Percentiles rank a stretch among this genome's conserved stretches.
Evolutionary conservation across 768 basidiomycete genomes (phyloP).

Genomic region (Tylopilus cervinicoccineus): DNA sequence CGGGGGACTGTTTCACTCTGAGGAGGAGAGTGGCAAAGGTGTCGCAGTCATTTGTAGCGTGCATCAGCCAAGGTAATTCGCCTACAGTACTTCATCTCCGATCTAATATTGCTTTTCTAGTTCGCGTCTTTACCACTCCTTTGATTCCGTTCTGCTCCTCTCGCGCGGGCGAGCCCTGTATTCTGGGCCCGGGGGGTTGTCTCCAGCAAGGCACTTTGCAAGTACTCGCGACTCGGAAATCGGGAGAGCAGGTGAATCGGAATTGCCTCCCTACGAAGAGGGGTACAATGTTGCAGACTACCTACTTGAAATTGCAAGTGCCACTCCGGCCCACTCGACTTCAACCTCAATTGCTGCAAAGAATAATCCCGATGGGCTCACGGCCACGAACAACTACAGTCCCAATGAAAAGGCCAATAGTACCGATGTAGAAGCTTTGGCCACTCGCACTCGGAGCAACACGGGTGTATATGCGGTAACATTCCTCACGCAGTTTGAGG

Average conservation of each 20-base stretch:
- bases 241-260: constrained; percentile 33
- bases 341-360: constrained; percentile 19
- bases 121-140: constrained; percentile 80
- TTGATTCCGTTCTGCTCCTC: constrained; percentile 77
- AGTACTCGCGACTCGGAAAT: constrained; percentile 23
- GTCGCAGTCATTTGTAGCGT: constrained; percentile 85
- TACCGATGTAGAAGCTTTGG: constrained; percentile 20
- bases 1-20: constrained; percentile 20
- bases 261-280: constrained; percentile 53
- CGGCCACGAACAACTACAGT: background rate
- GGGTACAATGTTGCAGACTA: constrained; percentile 95
- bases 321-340: constrained; percentile 47
- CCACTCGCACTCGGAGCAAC: constrained; percentile 9
- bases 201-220: constrained; percentile 66
- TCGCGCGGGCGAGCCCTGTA: constrained; percentile 77
- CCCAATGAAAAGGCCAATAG: constrained; percentile 13
- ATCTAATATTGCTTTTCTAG: constrained; percentile 29
- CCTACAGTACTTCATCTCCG: background rate
- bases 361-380: constrained; percentile 1
- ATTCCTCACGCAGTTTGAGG: constrained; percentile 86
- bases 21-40: constrained; percentile 43
- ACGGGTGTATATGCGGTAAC: constrained; percentile 57
- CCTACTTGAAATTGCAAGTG: constrained; percentile 81
- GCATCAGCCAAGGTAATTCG: constrained; percentile 69
- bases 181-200: constrained; percentile 69